Base-by-base conservation (phyloP, 2,329 filamentous ascomycete species). In the Cladosporium sp. region DNA sequence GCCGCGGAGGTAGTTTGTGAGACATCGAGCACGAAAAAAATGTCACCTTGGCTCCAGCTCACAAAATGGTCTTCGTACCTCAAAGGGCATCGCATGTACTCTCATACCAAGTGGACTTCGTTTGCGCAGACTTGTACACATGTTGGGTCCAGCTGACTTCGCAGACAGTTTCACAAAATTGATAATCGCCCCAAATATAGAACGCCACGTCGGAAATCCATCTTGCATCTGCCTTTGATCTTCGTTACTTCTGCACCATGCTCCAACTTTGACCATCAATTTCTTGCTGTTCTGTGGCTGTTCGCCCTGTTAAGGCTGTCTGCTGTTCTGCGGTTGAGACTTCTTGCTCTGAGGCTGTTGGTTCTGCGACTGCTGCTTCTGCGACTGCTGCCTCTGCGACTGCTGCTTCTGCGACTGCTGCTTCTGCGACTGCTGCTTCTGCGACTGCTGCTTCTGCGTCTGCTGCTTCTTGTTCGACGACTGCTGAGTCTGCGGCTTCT, bases 1-100 rank as follows among this genome's bases (percentile, higher is more conserved):
- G 26, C 30, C 6, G 21, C 26, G 26, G 15, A 52, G 14, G 32
- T 61, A 30, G 44, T 32, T 18, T 57, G 26, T 32, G 36, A 52
- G 21, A 18, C 24, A 2, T 21, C 41, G 10, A 52, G 55, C 44
- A 24, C 14, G 28, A 60, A 38, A 49, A 52, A 65, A 28, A 30
- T 49, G 18, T 61, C 58, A 4, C 64, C 58, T 24, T 66, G 58
- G 64, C 64, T 66, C 10, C 52, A 66, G 21, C 32, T 49, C 32
- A 66, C 47, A 15, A 30, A 51, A n/a, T 62, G 58, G 64, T 11
- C 15, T 21, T 30, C 12, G 3, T 66, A 66, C 30, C 58, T 66
- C 52, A 5, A 38, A 26, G 28, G 61, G 34, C 10, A 36, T 36
- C 34, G 14, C 34, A n/a, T n/a, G n/a, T n/a, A n/a, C n/a, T n/a